Evolutionary conservation across 225 moss, liverwort and hornwort species (phyloP), one percentile per base, ranked within the genome.

Genomic region (Ulota crispa): DNA sequence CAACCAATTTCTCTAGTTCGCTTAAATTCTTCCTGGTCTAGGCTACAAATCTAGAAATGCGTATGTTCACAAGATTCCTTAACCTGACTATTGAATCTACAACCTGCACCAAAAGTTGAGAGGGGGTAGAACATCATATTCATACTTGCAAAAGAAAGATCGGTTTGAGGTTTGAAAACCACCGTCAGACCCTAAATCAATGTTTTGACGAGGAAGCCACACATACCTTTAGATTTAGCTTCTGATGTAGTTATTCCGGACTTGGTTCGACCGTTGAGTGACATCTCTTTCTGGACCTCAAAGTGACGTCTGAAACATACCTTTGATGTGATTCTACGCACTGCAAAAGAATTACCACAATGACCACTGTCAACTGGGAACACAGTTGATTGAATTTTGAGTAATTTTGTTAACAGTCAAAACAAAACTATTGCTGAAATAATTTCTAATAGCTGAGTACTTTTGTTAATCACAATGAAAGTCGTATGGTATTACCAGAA

Each of bases 281-380:
- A 78, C 14, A 21, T 67, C 2, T 73, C 86, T 64, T 84, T 84
- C 55, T 82, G 86, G 34, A 78, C 61, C 60, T 88, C 88, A 57
- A 84, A 64, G 39, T 84, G 86, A 72, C 88, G 86, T 71, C 84
- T 84, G 67, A 90, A 82, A 68, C 88, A 88, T 12, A 88, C 68
- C 76, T 88, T 88, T 20, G 84, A 80, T 31, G 80, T 80, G 59
- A 90, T 88, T 60, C 84, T 88, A 54, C 88, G 88, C 75, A 90
- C 88, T 90, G 86, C 69, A 60, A 70, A 75, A 72, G n/a, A 68
- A 9, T 19, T 24, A 43, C 21, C 66, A 79, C 72, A 79, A 76
- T 50, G 42, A 31, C 19, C 28, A 39, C 34, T 24, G 18, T 83
- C 57, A 83, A 70, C 30, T 56, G 64, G 18, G 32, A 71, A 65